A percentile compares a stretch with the other conserved stretches of the same genome.
phyloP scores from a whole-genome alignment of 164 flowering plant species.

The Akebia trifoliata region DNA sequence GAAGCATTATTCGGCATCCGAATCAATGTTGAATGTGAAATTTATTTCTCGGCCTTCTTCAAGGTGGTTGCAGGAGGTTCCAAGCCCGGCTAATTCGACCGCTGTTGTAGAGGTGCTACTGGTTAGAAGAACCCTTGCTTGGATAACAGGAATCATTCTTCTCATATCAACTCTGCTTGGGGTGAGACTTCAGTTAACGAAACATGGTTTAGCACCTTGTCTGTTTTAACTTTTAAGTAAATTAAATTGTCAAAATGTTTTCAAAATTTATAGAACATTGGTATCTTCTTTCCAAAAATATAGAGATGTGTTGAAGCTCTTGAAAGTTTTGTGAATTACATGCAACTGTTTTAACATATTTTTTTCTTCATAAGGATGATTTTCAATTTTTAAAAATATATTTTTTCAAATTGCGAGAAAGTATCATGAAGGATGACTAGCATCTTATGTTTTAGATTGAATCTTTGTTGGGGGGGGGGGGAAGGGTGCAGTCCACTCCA shows the following conservation, averaged over 20 bases:
- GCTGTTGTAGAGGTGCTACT: slow-evolving; percentile 31
- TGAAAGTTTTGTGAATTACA: too few relatives aligned
- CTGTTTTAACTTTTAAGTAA: background rate
- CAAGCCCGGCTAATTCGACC: slow-evolving; percentile 14
- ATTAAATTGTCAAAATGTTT: background rate
- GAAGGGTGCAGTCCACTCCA: too few relatives aligned
- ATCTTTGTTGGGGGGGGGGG: too few relatives aligned
- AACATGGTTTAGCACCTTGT: too few relatives aligned
- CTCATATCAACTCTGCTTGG: slow-evolving; percentile 76
- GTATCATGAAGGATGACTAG: too few relatives aligned
- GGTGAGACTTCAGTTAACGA: slow-evolving; percentile 44
- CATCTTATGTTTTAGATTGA: too few relatives aligned
- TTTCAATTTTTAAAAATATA: too few relatives aligned
- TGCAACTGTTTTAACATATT: too few relatives aligned
- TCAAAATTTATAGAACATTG: background rate
- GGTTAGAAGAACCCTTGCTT: slow-evolving; percentile 78
- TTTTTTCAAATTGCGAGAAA: too few relatives aligned
- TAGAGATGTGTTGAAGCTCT: too few relatives aligned
- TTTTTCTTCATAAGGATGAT: too few relatives aligned
- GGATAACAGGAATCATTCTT: slow-evolving; percentile 88
- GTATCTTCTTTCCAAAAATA: background rate
- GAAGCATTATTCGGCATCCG: slow-evolving; percentile 24
- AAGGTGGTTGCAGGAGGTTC: slow-evolving; percentile 52
- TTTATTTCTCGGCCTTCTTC: slow-evolving; percentile 34
- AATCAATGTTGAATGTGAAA: slow-evolving; percentile 39